Evolutionary conservation across 768 basidiomycete species (phyloP), one percentile per base, ranked within the genome.

Genomic region (Pseudohyphozyma bogoriensis): DNA sequence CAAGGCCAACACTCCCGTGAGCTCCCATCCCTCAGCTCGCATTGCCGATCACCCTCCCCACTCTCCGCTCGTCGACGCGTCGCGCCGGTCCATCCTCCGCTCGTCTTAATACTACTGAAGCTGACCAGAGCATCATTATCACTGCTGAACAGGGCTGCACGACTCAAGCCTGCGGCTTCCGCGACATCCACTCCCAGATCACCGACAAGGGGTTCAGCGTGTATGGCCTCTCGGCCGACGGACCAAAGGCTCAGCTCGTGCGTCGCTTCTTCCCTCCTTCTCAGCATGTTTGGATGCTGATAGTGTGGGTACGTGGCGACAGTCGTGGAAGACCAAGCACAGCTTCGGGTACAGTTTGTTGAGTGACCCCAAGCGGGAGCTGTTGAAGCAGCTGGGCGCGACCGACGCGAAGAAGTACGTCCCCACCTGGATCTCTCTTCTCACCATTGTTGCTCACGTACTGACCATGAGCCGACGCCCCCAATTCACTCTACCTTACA

Each of bases 61-160:
- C 26, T 24, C 24, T n/a, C 16, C 55, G 22, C 55, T 39, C 40
- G 32, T 29, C 26, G 22, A n/a, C 29, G 15, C 28, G 8, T 5
- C 26, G 5, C 29, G 16, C n/a, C n/a, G n/a, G n/a, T n/a, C n/a
- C n/a, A n/a, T n/a, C n/a, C n/a, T n/a, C n/a, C n/a, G n/a, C n/a
- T n/a, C n/a, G n/a, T n/a, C n/a, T n/a, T n/a, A n/a, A n/a, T n/a
- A n/a, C n/a, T n/a, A n/a, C n/a, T n/a, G n/a, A n/a, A n/a, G n/a
- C n/a, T n/a, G n/a, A n/a, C n/a, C n/a, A n/a, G n/a, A n/a, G n/a
- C n/a, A n/a, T n/a, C n/a, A n/a, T n/a, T n/a, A n/a, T n/a, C n/a
- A n/a, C n/a, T n/a, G n/a, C n/a, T 31, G 54, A 62, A 87, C 86
- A 86, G 55, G 90, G 92, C 35, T 95, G 92, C 76, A 96, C 90